Base-by-base conservation (phyloP, 495 filamentous ascomycete species). In the Penicillium soppii region DNA sequence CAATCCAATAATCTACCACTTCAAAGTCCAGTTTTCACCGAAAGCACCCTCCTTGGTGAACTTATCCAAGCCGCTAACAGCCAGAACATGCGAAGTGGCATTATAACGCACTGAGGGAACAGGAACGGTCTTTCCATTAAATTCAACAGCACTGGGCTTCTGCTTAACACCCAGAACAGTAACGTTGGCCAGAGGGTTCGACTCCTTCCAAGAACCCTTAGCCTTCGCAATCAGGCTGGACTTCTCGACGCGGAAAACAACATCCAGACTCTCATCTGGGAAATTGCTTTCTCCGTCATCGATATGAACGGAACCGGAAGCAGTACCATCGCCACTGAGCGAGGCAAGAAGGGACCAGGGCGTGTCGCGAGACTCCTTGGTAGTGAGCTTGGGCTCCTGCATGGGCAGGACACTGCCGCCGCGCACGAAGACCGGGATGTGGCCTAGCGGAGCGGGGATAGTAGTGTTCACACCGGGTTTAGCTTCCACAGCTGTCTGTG, bases 281-380 rank as follows among this genome's bases (percentile, higher is more conserved):
- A 55, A 56, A 23, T 94, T 29, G 39, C 84, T 90, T 66, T 87
- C 86, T 0, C 91, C 91, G 64, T 96, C 92, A 58, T 96, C 91
- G 7, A 95, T 58, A 58, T 96, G 95, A 7, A 96, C 62, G 9
- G 73, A 48, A 0, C 92, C 92, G 2, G 52, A 68, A 0, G 91
- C 90, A 16, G 67, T 57, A 0, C 85, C 86, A 13, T 76, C 57
- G 7, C 51, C 44, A 52, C 79, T 72, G 8, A 91, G 71, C 2
- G 86, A 86, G 2, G 80, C 82, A 13, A 92, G 62, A 15, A 94
- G 52, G 17, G 80, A 79, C 86, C 87, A 94, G 3, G 84, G 82
- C 26, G 83, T 89, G 22, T 75, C 71, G 35, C 89, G 72, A 23
- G 81, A 79, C 33, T 83, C 84, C 2, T 75, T 59, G 0, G 86